Base-by-base conservation (phyloP, 495 filamentous ascomycete genomes). In the Penicillium tannophilum region DNA sequence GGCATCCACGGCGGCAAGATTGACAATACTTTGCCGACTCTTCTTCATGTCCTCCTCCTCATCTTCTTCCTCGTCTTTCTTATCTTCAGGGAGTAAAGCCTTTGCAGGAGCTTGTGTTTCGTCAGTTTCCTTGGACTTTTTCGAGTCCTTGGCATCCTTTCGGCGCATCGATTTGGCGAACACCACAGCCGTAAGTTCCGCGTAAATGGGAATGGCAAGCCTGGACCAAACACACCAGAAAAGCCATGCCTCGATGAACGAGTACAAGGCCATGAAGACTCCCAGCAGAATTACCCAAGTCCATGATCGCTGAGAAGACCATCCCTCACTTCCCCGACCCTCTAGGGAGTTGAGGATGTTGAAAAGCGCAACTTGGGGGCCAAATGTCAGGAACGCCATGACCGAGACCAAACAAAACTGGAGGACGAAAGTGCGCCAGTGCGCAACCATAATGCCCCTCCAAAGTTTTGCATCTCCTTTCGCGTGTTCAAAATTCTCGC, bases 141-240 rank as follows among this genome's bases (percentile, higher is more conserved):
- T 71, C 5, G 62, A 44, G 10, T 69, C 44, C 48, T 90, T 93
- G 26, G 89, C 84, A 69, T 95, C 90, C 63, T 94, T 95, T 39
- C 86, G 82, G 28, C 87, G 84, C 84, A 91, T 87, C 0, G 89
- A 81, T 68, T 95, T 94, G 42, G 84, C 81, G 59, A 93, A 93
- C 10, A 93, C 82, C 19, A 90, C 73, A 1, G 89, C 84, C 2
- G 88, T 87, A 2, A 93, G 73, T 55, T 92, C 87, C 23, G 83
- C 78, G 31, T 87, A 84, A 33, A 93, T 76, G 3, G 87, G 88
- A 19, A 90, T 77, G 20, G 79, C 80, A 4, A 92, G 61, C 39
- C 83, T 79, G 0, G 85, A 83, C 67, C 79, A 90, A 1, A 84
- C 83, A 24, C 87, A 63, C 88, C 89, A 92, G 65, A 78, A 84